Conservation (phyloP, 495 filamentous ascomycete species). For the Talaromyces borbonicus region DNA sequence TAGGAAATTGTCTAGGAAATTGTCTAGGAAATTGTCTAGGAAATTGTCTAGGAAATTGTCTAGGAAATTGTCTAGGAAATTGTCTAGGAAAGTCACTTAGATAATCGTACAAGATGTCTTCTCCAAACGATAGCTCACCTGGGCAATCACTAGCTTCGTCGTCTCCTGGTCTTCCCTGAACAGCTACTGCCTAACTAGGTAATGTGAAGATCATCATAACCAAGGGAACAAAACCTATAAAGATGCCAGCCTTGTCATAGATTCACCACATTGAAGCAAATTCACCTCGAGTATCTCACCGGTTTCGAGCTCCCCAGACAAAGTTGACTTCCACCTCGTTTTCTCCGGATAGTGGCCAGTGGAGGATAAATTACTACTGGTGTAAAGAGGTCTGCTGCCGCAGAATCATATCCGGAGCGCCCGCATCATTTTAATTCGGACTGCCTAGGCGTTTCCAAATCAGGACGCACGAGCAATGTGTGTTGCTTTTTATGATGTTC, state of each 20-base stretch:
- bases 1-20: background rate
- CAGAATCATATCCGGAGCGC: background rate
- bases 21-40: background rate
- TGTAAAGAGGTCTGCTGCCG: background rate
- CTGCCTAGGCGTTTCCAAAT: background rate
- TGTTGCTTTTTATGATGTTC: background rate
- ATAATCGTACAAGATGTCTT: background rate
- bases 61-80: background rate
- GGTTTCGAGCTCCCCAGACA: background rate
- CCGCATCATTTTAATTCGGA: background rate
- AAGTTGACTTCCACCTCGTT: background rate
- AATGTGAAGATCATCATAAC: background rate
- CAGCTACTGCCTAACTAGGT: background rate
- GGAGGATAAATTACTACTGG: background rate
- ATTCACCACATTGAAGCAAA: background rate
- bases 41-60: background rate
- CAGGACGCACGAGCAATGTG: background rate
- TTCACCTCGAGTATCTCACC: background rate
- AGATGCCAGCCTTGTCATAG: constrained; percentile 1
- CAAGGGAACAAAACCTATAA: background rate
- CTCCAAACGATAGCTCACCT: background rate
- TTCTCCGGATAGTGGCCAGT: background rate
- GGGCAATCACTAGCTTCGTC: background rate
- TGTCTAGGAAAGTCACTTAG: background rate
- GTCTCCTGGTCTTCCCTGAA: background rate